Conservation (phyloP, 2,329 filamentous ascomycete species). For the Diaporthe velutina region DNA sequence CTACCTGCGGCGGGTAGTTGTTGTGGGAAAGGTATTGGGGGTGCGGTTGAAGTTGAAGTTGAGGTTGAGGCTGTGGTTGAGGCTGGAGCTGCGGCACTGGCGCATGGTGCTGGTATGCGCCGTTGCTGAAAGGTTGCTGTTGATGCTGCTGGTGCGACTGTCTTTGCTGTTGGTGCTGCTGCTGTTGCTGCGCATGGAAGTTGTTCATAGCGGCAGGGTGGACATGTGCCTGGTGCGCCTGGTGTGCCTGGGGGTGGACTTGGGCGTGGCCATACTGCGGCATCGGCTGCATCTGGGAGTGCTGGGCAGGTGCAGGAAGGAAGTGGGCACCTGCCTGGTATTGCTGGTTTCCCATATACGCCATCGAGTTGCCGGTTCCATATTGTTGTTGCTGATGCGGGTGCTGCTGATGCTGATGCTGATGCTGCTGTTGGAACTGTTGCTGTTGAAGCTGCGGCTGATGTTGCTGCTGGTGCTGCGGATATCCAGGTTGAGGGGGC, state of each 20-base stretch:
- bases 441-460: conserved; percentile 40
- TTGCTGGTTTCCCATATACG: conserved; percentile 40
- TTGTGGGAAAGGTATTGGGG: conserved; percentile 44
- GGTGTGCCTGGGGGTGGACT: conserved; percentile 46
- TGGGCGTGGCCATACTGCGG: conserved; percentile 42
- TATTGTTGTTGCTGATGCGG: conserved; percentile 44
- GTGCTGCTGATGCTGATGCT: conserved; percentile 46
- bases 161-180: conserved; percentile 41
- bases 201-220: conserved; percentile 44
- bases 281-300: conserved; percentile 44
- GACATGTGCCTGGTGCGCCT: conserved; percentile 45
- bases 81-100: conserved; percentile 16
- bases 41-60: conserved; percentile 13
- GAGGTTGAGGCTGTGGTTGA: conserved; percentile 39
- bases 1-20: conserved; percentile 51
- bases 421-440: conserved; percentile 41
- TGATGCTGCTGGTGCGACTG: conserved; percentile 42
- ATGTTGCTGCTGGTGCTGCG: conserved; percentile 42
- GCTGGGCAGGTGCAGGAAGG: conserved; percentile 40
- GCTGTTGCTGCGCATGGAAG: conserved; percentile 43
- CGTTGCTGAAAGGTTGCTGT: conserved; percentile 42
- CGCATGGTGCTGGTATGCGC: conserved; percentile 43
- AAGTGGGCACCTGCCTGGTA: conserved; percentile 44
- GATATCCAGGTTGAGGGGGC: conserved; percentile 38
- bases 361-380: conserved; percentile 38